These are phyloP conservation scores for Trichoderma reesei DNA, from an alignment of 495 filamentous ascomycete species.

Conservation along the genomic window DNA sequence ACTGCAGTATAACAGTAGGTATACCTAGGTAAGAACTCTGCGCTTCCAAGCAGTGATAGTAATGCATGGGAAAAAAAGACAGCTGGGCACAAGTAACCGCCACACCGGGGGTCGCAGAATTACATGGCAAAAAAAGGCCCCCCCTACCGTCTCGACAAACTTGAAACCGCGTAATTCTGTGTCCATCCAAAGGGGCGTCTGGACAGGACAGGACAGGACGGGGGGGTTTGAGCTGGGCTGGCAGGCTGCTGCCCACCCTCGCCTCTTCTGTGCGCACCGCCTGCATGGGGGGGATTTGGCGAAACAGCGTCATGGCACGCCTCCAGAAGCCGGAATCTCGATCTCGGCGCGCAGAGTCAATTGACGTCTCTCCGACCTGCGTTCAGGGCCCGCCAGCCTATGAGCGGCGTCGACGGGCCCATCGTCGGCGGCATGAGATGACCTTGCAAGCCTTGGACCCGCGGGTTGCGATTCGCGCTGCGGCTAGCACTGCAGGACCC, in stretches of 20 bases:
- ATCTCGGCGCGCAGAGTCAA: slow-evolving; percentile 3
- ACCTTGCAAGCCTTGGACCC: not conserved
- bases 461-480: slow-evolving; percentile 3
- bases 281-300: not conserved
- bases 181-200: not conserved
- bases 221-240: too few species aligned
- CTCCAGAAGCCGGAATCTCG: not conserved
- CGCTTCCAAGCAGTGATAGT: too few species aligned
- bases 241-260: too few species aligned
- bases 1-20: too few species aligned
- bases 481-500: not conserved
- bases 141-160: not conserved
- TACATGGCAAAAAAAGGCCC: not conserved
- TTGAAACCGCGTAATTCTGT: slow-evolving; percentile 8
- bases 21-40: too few species aligned
- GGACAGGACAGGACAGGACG: too few species aligned
- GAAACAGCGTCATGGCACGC: not conserved
- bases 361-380: not conserved
- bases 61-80: too few species aligned
- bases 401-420: not conserved
- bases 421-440: not conserved
- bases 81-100: slow-evolving; percentile 2
- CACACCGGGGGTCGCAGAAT: not conserved
- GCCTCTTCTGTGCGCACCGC: too few species aligned
- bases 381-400: not conserved